phyloP scores from a whole-genome alignment of 2,329 filamentous ascomycete genomes.

The Nothophoma quercina region DNA sequence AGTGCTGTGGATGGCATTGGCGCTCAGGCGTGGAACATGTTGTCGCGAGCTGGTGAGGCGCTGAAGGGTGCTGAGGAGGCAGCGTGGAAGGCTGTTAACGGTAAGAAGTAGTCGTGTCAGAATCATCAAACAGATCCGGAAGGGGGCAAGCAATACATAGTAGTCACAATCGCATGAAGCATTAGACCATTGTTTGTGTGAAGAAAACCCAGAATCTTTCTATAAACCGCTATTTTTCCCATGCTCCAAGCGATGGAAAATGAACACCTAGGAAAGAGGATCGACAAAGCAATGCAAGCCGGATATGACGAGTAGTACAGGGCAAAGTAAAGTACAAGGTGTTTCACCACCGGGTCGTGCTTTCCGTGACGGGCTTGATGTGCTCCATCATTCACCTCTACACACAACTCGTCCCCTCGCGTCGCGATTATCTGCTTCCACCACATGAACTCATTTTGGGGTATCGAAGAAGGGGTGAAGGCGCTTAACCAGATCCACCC shows the following conservation, averaged over 20 bases:
- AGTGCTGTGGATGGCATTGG: constrained; percentile 40
- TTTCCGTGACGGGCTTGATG: constrained; percentile 49
- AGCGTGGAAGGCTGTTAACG: constrained; percentile 45
- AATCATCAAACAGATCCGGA: too few species aligned
- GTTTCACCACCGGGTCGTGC: constrained; percentile 50
- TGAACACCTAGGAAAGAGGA: constrained; percentile 44
- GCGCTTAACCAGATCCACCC: constrained; percentile 57
- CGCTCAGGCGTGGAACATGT: constrained; percentile 44
- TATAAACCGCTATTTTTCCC: constrained; percentile 51
- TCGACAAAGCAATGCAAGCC: constrained; percentile 50
- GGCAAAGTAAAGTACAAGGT: constrained; percentile 55
- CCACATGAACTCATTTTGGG: constrained; percentile 46
- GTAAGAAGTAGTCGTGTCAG: constrained; percentile 26
- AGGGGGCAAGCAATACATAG: neutral
- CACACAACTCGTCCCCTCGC: constrained; percentile 40
- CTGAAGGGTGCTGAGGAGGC: constrained; percentile 47
- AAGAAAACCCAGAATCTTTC: constrained; percentile 45
- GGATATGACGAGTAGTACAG: constrained; percentile 50
- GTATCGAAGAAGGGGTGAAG: constrained; percentile 45
- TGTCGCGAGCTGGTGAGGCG: constrained; percentile 47
- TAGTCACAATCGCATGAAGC: constrained; percentile 17
- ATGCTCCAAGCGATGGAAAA: constrained; percentile 47
- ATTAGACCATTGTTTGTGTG: constrained; percentile 10
- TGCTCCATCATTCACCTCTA: constrained; percentile 48
- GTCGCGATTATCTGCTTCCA: constrained; percentile 45